Percentiles rank a stretch among this genome's conserved stretches.
These are phyloP conservation scores for Pichia sp. DNA, from an alignment of 1,139 yeast species.

Conservation along the genomic window DNA sequence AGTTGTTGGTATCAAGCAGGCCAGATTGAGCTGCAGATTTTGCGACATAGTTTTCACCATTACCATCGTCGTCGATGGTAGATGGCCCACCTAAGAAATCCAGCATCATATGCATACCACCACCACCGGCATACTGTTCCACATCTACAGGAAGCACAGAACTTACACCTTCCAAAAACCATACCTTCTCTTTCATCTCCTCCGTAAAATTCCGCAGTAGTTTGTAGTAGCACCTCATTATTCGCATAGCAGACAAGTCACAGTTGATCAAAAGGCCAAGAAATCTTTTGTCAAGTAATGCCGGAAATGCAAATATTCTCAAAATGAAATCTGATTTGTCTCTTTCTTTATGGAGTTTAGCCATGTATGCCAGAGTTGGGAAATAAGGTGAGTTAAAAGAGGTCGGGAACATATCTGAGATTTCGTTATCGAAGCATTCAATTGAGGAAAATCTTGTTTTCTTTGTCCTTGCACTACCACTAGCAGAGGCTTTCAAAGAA, in stretches of 20 bases:
- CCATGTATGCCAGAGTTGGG: slow-evolving; percentile 79
- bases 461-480: slow-evolving; percentile 16
- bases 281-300: slow-evolving; percentile 75
- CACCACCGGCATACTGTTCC: slow-evolving; percentile 80
- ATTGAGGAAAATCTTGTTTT: slow-evolving; percentile 51
- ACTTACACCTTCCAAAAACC: slow-evolving; percentile 93
- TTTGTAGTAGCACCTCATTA: slow-evolving; percentile 84
- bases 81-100: slow-evolving; percentile 78
- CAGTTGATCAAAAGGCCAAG: slow-evolving; percentile 75
- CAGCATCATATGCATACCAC: slow-evolving; percentile 88
- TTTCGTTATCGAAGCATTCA: slow-evolving; percentile 82
- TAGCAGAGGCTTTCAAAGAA: slow-evolving; percentile 16
- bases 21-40: slow-evolving; percentile 36
- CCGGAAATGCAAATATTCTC: slow-evolving; percentile 90
- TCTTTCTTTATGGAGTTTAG: slow-evolving; percentile 76
- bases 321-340: slow-evolving; percentile 81
- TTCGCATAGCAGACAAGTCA: slow-evolving; percentile 81
- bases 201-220: slow-evolving; percentile 75
- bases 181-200: slow-evolving; percentile 82
- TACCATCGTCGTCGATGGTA: slow-evolving; percentile 39
- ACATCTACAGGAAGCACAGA: slow-evolving; percentile 81
- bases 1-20: slow-evolving; percentile 49
- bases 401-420: slow-evolving; percentile 82
- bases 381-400: slow-evolving; percentile 79
- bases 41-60: slow-evolving; percentile 44